phyloP scores from a whole-genome alignment of 2,329 filamentous ascomycete genomes.

The Ceratocystis cacaofunesta region DNA sequence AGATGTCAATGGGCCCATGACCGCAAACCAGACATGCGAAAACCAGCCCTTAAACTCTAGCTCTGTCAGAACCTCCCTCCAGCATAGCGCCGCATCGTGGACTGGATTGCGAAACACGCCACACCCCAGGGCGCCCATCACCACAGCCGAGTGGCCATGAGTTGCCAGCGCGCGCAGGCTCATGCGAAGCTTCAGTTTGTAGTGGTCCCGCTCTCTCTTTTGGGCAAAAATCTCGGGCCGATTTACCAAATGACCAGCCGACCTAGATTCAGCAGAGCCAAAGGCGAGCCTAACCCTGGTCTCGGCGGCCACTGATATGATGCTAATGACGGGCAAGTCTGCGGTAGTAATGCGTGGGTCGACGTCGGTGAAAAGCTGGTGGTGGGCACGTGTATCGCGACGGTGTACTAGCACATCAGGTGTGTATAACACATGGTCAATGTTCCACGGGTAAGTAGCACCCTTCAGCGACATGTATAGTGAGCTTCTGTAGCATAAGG shows the following conservation, averaged over 20 bases:
- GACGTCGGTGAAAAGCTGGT: slow-evolving; percentile 29
- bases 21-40: slow-evolving; percentile 12
- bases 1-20: not conserved
- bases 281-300: slow-evolving; percentile 17
- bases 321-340: slow-evolving; percentile 38
- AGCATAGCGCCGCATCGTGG: slow-evolving; percentile 46
- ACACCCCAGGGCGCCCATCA: slow-evolving; percentile 56
- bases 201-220: slow-evolving; percentile 34
- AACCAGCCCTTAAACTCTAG: slow-evolving; percentile 53
- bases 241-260: slow-evolving; percentile 16
- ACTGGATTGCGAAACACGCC: slow-evolving; percentile 51
- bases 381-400: slow-evolving; percentile 30
- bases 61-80: slow-evolving; percentile 45
- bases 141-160: slow-evolving; percentile 40
- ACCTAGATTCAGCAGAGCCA: not conserved
- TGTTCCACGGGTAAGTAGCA: slow-evolving; percentile 38
- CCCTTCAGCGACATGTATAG: slow-evolving; percentile 34
- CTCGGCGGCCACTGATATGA: slow-evolving; percentile 45
- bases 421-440: slow-evolving; percentile 41
- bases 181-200: slow-evolving; percentile 48
- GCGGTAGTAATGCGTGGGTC: slow-evolving; percentile 18
- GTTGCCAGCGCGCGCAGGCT: slow-evolving; percentile 44
- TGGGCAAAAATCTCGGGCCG: slow-evolving; percentile 28
- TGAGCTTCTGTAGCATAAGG: slow-evolving; percentile 48
- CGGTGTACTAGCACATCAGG: slow-evolving; percentile 46